These are phyloP conservation scores for Cystoderma amianthinum DNA, from an alignment of 768 basidiomycete genomes.

Conservation along the genomic window DNA sequence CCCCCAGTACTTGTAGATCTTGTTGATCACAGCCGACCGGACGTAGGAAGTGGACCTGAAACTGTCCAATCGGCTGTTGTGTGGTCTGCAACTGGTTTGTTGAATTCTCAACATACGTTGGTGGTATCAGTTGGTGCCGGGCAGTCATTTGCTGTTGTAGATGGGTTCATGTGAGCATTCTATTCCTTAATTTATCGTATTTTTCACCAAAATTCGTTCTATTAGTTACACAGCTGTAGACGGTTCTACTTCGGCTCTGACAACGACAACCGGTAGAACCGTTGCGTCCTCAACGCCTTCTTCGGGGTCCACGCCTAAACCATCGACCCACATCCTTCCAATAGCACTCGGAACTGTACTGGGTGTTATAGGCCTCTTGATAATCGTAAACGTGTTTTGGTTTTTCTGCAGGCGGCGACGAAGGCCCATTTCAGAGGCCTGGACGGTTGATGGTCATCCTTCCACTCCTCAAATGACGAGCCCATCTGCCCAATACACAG, in stretches of 20 bases:
- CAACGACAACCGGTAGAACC: slow-evolving; percentile 8
- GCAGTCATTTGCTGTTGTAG: slow-evolving; percentile 28
- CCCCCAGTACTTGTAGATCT: slow-evolving; percentile 26
- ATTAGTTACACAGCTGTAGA: slow-evolving; percentile 17
- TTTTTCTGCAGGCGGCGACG: slow-evolving; percentile 17
- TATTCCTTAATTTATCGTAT: slow-evolving; percentile 1
- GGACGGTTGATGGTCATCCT: slow-evolving; percentile 20
- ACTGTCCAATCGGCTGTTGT: slow-evolving; percentile 28
- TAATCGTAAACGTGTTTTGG: slow-evolving; percentile 19
- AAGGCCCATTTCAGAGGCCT: slow-evolving; percentile 25
- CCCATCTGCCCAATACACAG: no score
- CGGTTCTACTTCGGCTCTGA: slow-evolving; percentile 1
- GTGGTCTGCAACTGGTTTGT: slow-evolving; percentile 26
- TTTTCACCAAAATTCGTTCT: background rate
- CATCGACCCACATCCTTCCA: slow-evolving; percentile 15
- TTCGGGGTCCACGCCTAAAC: slow-evolving; percentile 8
- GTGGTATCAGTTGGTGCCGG: slow-evolving; percentile 28
- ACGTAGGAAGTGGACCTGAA: slow-evolving; percentile 23
- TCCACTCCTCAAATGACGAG: no score
- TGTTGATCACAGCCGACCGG: slow-evolving; percentile 24
- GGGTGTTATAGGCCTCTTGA: slow-evolving; percentile 20
- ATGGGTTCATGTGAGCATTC: slow-evolving; percentile 28
- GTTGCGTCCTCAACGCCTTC: slow-evolving; percentile 14
- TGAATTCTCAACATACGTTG: slow-evolving; percentile 26
- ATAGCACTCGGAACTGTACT: slow-evolving; percentile 25